Evolutionary conservation across 257 asterid species (phyloP).

Genomic region (Solanum arcanum): DNA sequence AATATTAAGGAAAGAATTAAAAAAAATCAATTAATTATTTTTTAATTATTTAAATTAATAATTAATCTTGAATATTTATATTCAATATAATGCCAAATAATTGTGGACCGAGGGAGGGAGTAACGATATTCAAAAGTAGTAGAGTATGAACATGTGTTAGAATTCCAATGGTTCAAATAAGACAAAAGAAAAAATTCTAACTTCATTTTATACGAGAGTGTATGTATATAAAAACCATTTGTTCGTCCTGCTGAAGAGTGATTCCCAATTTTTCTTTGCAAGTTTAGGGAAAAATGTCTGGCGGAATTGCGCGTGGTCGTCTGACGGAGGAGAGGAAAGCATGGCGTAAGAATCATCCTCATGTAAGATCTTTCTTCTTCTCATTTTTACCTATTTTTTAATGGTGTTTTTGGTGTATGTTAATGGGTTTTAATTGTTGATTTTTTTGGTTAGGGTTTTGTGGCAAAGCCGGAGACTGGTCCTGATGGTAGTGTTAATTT

Average conservation of each 20-base stretch:
- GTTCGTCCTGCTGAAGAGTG: background rate
- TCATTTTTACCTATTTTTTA: background rate
- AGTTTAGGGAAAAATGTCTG: background rate
- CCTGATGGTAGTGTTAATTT: constrained; percentile 13
- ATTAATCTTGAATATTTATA: too few species aligned
- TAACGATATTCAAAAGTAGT: background rate
- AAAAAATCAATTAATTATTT: too few species aligned
- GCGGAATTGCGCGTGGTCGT: constrained; percentile 25
- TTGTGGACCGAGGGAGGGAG: too few species aligned
- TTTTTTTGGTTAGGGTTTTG: constrained; percentile 15
- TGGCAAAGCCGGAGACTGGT: constrained; percentile 21
- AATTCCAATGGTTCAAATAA: background rate
- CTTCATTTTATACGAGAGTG: background rate
- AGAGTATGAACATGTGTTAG: background rate
- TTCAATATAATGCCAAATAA: too few species aligned
- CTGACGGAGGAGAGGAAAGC: constrained; percentile 21
- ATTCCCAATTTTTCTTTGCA: background rate
- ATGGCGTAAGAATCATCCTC: constrained; percentile 29
- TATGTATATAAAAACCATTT: background rate
- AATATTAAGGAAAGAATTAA: too few species aligned
- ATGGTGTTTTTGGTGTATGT: background rate
- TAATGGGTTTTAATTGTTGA: background rate
- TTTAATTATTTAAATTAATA: too few species aligned
- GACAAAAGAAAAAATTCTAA: background rate
- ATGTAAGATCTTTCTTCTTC: background rate